These are phyloP conservation scores for Lactarius akahatsu DNA, from an alignment of 768 basidiomycete species.

Conservation along the genomic window DNA sequence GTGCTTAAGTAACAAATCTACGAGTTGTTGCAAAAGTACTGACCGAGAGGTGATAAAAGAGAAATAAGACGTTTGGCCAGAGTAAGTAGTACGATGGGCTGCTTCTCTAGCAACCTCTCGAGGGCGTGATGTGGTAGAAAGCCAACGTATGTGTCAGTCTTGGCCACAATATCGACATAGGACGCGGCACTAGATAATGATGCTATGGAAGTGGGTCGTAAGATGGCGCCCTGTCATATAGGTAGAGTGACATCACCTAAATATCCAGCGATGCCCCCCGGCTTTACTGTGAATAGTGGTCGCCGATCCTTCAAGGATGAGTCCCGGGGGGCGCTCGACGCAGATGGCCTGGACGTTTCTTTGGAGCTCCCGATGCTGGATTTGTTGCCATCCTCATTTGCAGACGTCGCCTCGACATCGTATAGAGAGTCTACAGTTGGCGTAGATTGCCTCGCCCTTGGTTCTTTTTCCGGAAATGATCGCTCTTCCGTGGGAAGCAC, in stretches of 20 bases:
- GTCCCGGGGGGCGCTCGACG: constrained; percentile 37
- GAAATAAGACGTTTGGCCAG: constrained; percentile 96
- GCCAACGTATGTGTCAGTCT: constrained; percentile 98
- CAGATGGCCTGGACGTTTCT: constrained; percentile 14
- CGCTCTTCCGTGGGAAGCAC: constrained; percentile 56
- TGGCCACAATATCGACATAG: constrained; percentile 95
- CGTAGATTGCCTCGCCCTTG: constrained; percentile 20
- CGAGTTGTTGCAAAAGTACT: constrained; percentile 27
- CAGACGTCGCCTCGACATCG: constrained; percentile 22
- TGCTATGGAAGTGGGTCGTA: constrained; percentile 45
- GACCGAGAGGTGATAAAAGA: constrained; percentile 88
- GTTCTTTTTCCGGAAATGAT: constrained; percentile 7
- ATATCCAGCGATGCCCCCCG: constrained; percentile 97
- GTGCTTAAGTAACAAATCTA: neutral
- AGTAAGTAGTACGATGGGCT: constrained; percentile 93
- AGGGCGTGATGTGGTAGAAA: constrained; percentile 87
- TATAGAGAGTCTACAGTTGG: constrained; percentile 23
- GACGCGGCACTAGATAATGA: constrained; percentile 89
- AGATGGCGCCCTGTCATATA: neutral
- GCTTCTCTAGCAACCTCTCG: constrained; percentile 86
- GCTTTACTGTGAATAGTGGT: constrained; percentile 89
- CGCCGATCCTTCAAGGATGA: constrained; percentile 47
- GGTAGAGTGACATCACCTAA: constrained; percentile 53
- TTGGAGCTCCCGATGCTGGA: constrained; percentile 21
- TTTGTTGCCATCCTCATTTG: constrained; percentile 22